Base-by-base conservation (phyloP, 1,284 basidiomycete species). In the Tremellales sp. region DNA sequence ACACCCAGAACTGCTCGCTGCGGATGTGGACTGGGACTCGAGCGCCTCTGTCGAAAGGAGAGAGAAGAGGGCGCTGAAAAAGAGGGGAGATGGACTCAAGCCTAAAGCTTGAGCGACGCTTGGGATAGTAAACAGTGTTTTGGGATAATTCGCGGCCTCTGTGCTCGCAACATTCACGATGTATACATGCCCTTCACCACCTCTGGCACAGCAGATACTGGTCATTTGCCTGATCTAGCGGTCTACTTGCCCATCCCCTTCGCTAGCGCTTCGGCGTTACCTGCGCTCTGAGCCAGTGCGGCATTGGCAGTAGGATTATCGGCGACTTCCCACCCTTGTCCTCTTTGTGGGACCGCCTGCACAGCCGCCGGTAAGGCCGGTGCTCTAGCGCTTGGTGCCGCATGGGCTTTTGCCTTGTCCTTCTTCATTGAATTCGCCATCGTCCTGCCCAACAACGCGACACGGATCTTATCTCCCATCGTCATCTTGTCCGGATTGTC, bases 21-120 rank as follows among this genome's bases (percentile, higher is more conserved):
- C 68, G 12, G 69, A 73, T 50, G 72, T 76, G 33, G 72, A 76
- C 50, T 76, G 74, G 74, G 73, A 75, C 52, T 67, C 65, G 21
- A 64, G 62, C 37, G 67, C 61, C 15, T 63, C 61, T 4, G 54
- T 62, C 8, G 64, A 66, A 27, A 59, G 53, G 45, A 49, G 63
- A n/a, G 60, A 63, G 43, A 53, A 46, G 45, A 60, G 63, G 39
- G 39, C 39, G 19, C 13, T 24, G 39, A 40, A 40, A 15, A 40
- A 21, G 21, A 40, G 23, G 39, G 33, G 33, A n/a, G 33, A 36
- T 36, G n/a, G n/a, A n/a, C n/a, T n/a, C n/a, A n/a, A n/a, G n/a
- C n/a, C n/a, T n/a, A n/a, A n/a, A n/a, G n/a, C n/a, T n/a, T n/a
- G n/a, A n/a, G 19, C 33, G 33, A 36, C 15, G n/a, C 15, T 36